Evolutionary conservation across 805 yeast species (phyloP), one percentile per base, ranked within the genome.

Genomic region (Huiozyma sinensis): DNA sequence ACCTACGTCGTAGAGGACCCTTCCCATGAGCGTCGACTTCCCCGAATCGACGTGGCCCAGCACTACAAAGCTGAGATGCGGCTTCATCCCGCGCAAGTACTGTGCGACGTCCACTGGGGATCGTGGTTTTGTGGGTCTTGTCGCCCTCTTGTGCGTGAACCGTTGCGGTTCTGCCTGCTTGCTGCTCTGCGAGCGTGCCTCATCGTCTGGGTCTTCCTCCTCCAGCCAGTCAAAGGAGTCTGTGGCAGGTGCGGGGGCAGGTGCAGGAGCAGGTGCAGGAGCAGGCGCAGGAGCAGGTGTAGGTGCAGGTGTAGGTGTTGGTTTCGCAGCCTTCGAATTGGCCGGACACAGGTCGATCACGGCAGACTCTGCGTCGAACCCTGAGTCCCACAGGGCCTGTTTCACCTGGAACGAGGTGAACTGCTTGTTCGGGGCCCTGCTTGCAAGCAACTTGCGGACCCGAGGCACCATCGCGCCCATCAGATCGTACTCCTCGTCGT

Each of bases 31-130:
- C 44, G 99, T 92, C 38, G 96, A 87, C 68, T 92, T 92, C 57
- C 99, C 98, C 12, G 98, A 97, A 72, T 92, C 98, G 50, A 92
- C 98, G 66, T 92, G 99, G 51, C 99, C 99, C 88, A 92, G 83
- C 68, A 92, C 94, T 52, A 94, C 89, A 58, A 92, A 83, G 36
- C 96, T 88, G 64, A 92, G 75, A 67, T 92, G 98, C 60, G 92
- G 97, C 65, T 89, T 90, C 50, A 87, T 85, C 13, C 11, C 17
- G 46, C 90, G 90, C 75, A 90, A 61, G 55, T 89, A 96, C 43
- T 75, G 76, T 49, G 85, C 81, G 44, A 88, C 74, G 52, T 75
- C 76, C 35, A 82, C 83, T 55, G 63, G 58, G 28, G 55, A 51
- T 41, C 54, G 56, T 40, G 61, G 66, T 43, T 57, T 58, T n/a